phyloP scores from a whole-genome alignment of 2,329 filamentous ascomycete species.

The Emmonsiellopsis sp. region DNA sequence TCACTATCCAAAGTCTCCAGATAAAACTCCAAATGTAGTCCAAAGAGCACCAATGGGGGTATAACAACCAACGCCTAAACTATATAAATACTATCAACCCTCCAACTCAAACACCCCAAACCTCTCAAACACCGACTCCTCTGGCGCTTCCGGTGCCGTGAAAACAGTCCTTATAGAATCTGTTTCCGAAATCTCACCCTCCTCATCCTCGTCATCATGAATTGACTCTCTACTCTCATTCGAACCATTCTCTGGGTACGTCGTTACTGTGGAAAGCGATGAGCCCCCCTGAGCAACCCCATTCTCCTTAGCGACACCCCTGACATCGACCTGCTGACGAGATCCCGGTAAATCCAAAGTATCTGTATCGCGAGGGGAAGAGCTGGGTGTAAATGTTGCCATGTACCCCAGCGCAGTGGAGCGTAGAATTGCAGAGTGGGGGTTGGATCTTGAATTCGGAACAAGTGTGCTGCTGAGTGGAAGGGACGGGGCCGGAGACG shows the following conservation, averaged over 20 bases:
- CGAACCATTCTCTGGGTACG: not conserved
- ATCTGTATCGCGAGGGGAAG: not conserved
- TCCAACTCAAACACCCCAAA: slow-evolving; percentile 1
- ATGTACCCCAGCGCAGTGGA: not conserved
- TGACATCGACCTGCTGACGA: not conserved
- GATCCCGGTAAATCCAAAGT: not conserved
- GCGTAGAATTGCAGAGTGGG: not conserved
- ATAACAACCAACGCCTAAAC: too few species aligned
- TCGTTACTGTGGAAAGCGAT: not conserved
- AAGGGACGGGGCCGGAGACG: not conserved
- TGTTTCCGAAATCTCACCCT: slow-evolving; percentile 11
- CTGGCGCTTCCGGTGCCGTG: slow-evolving; percentile 16
- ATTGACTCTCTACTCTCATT: not conserved
- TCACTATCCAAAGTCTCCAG: too few species aligned
- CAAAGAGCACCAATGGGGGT: too few species aligned
- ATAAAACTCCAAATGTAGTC: too few species aligned
- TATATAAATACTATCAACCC: not conserved
- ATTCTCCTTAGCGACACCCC: not conserved
- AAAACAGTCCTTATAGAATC: slow-evolving; percentile 18
- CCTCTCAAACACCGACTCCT: not conserved
- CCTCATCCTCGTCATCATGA: not conserved
- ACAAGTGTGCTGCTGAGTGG: not conserved
- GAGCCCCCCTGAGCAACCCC: not conserved
- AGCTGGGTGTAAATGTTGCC: not conserved
- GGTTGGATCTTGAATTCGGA: not conserved